These are phyloP conservation scores for Alnus glutinosa DNA, from an alignment of 306 rosid genomes.

Conservation along the genomic window DNA sequence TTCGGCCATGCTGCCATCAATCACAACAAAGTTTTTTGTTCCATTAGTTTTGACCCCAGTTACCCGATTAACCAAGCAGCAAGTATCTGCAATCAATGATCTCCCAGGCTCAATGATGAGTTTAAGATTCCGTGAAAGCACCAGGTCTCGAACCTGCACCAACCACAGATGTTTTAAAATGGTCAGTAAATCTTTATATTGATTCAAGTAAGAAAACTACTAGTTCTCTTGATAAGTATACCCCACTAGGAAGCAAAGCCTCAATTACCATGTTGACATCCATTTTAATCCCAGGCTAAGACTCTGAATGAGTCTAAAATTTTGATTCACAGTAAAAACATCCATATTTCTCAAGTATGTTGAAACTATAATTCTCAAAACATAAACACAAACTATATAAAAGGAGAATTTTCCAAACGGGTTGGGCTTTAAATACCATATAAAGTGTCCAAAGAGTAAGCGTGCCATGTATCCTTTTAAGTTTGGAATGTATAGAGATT, in stretches of 20 bases:
- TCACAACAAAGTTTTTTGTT: slow-evolving; percentile 83
- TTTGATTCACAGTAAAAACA: background rate
- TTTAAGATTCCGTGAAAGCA: slow-evolving; percentile 71
- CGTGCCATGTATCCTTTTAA: background rate
- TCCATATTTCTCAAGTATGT: background rate
- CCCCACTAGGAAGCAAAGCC: background rate
- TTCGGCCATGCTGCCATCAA: slow-evolving; percentile 98
- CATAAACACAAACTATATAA: background rate
- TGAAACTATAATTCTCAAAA: background rate
- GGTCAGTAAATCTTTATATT: background rate
- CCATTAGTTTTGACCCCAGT: slow-evolving; percentile 97
- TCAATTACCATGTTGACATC: background rate
- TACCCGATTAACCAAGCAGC: slow-evolving; percentile 90
- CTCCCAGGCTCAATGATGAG: slow-evolving; percentile 99
- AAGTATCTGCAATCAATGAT: slow-evolving; percentile 90
- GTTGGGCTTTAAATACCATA: background rate
- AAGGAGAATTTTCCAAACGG: background rate
- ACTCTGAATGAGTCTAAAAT: background rate
- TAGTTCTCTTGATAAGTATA: background rate
- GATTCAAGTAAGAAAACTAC: background rate
- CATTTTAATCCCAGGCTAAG: background rate
- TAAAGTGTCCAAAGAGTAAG: background rate
- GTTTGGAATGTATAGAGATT: background rate
- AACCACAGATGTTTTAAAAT: slow-evolving; percentile 11
- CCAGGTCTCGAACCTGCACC: slow-evolving; percentile 77